These are phyloP conservation scores for Coemansia sp. DNA, from an alignment of 192 early-diverging fungal genomes.

Conservation along the genomic window DNA sequence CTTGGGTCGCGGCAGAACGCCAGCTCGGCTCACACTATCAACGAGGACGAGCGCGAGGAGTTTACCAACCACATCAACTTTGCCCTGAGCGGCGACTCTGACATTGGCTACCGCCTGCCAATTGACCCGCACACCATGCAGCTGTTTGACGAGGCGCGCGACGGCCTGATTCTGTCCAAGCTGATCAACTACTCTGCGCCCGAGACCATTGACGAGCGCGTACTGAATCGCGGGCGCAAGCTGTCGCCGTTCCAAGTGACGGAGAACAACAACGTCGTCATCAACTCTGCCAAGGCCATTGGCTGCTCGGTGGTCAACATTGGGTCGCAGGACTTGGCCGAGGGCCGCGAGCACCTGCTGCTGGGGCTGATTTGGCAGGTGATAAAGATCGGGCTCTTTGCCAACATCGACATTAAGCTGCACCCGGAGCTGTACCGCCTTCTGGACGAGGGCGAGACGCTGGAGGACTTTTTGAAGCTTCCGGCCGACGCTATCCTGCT, in stretches of 20 bases:
- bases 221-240: conserved; percentile 86
- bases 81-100: conserved; percentile 72
- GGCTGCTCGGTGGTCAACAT: conserved; percentile 98
- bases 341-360: conserved; percentile 94
- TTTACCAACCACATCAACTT: conserved; percentile 95
- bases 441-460: conserved; percentile 86
- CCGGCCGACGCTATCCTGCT: conserved; percentile 96
- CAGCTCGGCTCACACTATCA: conserved; percentile 95
- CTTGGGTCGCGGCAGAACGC: conserved; percentile 78
- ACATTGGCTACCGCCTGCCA: conserved; percentile 85
- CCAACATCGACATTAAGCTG: conserved; percentile 96
- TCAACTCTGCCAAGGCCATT: conserved; percentile 99
- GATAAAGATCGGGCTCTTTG: conserved; percentile 95
- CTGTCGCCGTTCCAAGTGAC: conserved; percentile 95
- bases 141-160: conserved; percentile 93
- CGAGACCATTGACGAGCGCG: conserved; percentile 98
- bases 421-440: conserved; percentile 98
- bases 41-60: conserved; percentile 97
- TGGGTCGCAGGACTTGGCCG: conserved; percentile 94
- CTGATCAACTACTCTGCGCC: conserved; percentile 97
- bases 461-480: conserved; percentile 92
- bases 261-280: conserved; percentile 99
- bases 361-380: conserved; percentile 99
- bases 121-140: conserved; percentile 94
- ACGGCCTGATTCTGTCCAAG: conserved; percentile 93